A percentile compares a stretch with the other conserved stretches of the same genome.
These are phyloP conservation scores for Hericium coralloides DNA, from an alignment of 768 basidiomycete genomes.

Conservation along the genomic window DNA sequence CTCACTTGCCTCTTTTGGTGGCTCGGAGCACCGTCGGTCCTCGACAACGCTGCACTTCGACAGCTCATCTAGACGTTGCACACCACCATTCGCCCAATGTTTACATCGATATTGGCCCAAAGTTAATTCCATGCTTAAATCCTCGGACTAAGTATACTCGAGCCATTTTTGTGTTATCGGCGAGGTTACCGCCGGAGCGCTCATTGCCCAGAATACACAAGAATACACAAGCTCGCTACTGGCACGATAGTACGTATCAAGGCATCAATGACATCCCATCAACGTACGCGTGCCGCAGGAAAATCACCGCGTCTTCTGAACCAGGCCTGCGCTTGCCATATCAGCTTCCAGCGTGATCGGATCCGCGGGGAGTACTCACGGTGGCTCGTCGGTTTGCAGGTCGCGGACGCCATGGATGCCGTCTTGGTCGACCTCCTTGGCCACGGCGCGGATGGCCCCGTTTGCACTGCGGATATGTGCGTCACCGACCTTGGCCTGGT, in stretches of 20 bases:
- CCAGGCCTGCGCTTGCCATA: conserved; percentile 1
- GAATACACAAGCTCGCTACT: background rate
- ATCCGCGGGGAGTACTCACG: conserved; percentile 29
- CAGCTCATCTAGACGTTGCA: background rate
- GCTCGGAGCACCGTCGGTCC: conserved; percentile 11
- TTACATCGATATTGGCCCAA: no score
- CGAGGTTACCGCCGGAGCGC: no score
- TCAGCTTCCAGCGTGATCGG: background rate
- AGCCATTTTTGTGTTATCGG: no score
- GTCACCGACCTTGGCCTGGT: conserved; percentile 40
- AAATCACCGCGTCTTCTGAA: conserved; percentile 8
- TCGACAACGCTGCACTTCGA: background rate
- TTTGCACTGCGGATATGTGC: conserved; percentile 39
- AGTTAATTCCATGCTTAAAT: no score
- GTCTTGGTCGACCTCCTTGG: conserved; percentile 50
- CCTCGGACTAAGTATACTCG: no score
- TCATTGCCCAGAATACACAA: background rate
- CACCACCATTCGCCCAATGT: no score
- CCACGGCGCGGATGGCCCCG: conserved; percentile 48
- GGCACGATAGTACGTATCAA: conserved; percentile 1
- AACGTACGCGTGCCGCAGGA: conserved; percentile 9
- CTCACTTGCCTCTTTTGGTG: background rate
- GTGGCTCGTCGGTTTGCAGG: conserved; percentile 29
- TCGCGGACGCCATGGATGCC: conserved; percentile 39
- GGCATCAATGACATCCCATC: conserved; percentile 16